Evolutionary conservation across 257 asterid species (phyloP).

Genomic region (Nicotiana sylvestris): DNA sequence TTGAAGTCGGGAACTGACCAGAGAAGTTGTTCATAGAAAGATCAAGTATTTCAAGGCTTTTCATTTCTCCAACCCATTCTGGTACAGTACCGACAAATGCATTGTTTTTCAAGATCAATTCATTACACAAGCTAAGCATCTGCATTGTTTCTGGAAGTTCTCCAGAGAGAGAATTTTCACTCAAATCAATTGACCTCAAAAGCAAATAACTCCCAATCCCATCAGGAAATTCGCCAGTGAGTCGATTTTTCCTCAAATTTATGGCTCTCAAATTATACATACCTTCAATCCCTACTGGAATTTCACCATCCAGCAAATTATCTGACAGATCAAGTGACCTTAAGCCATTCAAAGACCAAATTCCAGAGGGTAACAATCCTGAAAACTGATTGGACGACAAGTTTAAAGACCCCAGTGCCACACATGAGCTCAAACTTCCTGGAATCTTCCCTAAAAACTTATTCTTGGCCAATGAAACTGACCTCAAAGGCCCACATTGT

Average conservation of each 20-base stretch:
- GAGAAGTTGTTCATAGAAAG: constrained; percentile 61
- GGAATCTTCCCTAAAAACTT: constrained; percentile 72
- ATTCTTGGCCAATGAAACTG: constrained; percentile 71
- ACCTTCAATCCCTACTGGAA: constrained; percentile 51
- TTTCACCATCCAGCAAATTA: constrained; percentile 66
- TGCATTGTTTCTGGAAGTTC: constrained; percentile 63
- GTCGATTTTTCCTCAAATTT: constrained; percentile 49
- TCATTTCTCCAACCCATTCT: constrained; percentile 77
- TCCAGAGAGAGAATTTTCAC: constrained; percentile 54
- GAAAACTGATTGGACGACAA: constrained; percentile 78
- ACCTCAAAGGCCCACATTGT: constrained; percentile 79
- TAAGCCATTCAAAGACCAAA: constrained; percentile 68
- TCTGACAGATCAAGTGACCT: constrained; percentile 79
- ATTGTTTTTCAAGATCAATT: constrained; percentile 43
- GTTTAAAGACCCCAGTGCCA: constrained; percentile 53
- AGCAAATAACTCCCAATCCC: constrained; percentile 64
- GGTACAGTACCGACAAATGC: constrained; percentile 48
- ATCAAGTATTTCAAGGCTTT: constrained; percentile 60
- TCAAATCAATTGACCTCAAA: constrained; percentile 66
- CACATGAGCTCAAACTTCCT: constrained; percentile 62
- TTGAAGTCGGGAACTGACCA: constrained; percentile 51
- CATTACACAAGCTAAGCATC: constrained; percentile 57
- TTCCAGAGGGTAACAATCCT: constrained; percentile 49
- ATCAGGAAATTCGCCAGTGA: constrained; percentile 58
- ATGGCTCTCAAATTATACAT: constrained; percentile 54